Evolutionary conservation across 2,329 filamentous ascomycete genomes (phyloP).

Genomic region (Colletotrichum eremochloae): DNA sequence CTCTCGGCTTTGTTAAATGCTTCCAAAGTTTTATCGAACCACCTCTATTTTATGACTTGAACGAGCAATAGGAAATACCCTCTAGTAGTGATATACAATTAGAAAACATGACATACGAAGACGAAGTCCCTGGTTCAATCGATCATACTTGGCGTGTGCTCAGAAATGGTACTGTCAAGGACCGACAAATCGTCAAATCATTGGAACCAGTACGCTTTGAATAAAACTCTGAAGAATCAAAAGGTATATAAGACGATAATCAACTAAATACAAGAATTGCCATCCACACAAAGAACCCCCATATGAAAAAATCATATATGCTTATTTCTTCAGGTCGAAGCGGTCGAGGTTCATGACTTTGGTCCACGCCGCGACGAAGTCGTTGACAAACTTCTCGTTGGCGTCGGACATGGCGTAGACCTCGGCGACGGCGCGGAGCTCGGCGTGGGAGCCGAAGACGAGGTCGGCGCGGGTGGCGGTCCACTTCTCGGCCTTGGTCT

Average conservation of each 20-base stretch:
- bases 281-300: background rate
- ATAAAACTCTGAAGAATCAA: background rate
- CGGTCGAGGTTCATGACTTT: slow-evolving; percentile 83
- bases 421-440: slow-evolving; percentile 79
- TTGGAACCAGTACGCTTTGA: accelerated
- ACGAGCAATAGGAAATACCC: too few relatives aligned
- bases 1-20: too few relatives aligned
- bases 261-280: slow-evolving; percentile 9
- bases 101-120: accelerated
- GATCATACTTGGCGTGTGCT: background rate
- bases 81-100: background rate
- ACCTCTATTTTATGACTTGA: too few relatives aligned
- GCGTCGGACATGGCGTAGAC: slow-evolving; percentile 74
- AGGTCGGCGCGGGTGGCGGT: slow-evolving; percentile 77
- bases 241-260: background rate
- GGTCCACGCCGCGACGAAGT: slow-evolving; percentile 79
- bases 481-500: slow-evolving; percentile 76
- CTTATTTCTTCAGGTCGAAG: slow-evolving; percentile 66
- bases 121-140: accelerated
- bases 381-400: slow-evolving; percentile 75
- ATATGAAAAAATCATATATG: background rate
- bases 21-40: too few relatives aligned
- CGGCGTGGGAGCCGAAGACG: slow-evolving; percentile 79
- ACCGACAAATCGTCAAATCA: too few relatives aligned
- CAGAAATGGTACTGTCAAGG: background rate